Conservation (phyloP, 208 protist species). For the Acanthamoeba royreba region DNA sequence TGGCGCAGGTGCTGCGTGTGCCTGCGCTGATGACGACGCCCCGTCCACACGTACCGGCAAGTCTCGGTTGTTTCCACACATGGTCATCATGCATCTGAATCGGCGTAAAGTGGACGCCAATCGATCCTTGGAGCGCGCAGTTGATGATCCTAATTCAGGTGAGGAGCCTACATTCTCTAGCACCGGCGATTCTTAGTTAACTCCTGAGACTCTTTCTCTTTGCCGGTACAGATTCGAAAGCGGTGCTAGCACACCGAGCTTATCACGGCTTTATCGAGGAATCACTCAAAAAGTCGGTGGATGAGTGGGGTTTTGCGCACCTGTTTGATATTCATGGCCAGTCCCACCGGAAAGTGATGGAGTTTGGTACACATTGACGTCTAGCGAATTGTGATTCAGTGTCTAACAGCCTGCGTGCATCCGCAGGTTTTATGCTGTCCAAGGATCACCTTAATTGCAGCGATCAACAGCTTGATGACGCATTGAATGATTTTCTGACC, state of each 20-base stretch:
- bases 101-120: background rate
- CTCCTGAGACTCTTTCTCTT: background rate
- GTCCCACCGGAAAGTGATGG: background rate
- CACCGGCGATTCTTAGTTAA: background rate
- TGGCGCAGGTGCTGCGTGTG: too few relatives aligned
- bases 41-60: too few relatives aligned
- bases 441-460: background rate
- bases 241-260: background rate
- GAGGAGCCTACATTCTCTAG: background rate
- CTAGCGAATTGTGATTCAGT: background rate
- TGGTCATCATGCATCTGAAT: background rate
- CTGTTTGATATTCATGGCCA: background rate
- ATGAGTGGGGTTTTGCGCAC: background rate
- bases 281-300: background rate
- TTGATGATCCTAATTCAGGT: background rate
- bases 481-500: background rate
- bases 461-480: background rate
- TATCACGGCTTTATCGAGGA: background rate
- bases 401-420: background rate
- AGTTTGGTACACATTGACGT: background rate
- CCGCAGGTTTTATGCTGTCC: background rate
- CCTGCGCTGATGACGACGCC: background rate
- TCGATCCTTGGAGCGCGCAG: background rate
- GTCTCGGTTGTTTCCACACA: background rate
- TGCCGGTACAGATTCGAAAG: background rate